These are phyloP conservation scores for Heritiera littoralis DNA, from an alignment of 345 rosid species.

Conservation along the genomic window DNA sequence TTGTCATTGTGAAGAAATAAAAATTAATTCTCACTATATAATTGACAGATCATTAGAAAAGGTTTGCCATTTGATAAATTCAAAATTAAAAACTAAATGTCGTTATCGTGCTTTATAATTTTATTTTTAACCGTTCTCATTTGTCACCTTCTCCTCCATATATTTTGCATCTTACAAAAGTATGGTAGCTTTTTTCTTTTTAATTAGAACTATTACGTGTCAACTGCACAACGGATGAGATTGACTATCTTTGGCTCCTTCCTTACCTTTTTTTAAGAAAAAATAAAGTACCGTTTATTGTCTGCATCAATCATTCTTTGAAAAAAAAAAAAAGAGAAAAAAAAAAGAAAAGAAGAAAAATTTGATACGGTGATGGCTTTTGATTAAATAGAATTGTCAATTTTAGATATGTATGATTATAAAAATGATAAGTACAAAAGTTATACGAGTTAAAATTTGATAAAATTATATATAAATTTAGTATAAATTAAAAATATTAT, in stretches of 20 bases:
- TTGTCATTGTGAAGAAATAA: too few relatives aligned
- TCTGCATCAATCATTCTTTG: constrained; percentile 15
- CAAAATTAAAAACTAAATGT: background rate
- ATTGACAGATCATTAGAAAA: background rate
- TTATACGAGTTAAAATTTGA: too few relatives aligned
- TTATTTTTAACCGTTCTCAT: background rate
- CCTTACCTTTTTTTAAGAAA: background rate
- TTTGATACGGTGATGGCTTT: too few relatives aligned
- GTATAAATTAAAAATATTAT: too few relatives aligned
- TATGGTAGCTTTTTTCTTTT: background rate
- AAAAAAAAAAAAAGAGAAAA: background rate
- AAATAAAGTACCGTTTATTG: constrained; percentile 10
- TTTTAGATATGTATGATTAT: too few relatives aligned
- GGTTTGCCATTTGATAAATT: background rate
- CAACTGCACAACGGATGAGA: background rate
- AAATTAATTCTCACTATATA: too few relatives aligned
- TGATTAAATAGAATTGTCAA: too few relatives aligned
- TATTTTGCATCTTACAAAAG: background rate
- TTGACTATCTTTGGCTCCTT: background rate
- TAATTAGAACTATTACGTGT: background rate
- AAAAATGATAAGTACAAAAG: too few relatives aligned
- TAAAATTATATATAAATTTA: too few relatives aligned
- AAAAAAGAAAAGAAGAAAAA: background rate
- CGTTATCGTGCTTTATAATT: background rate
- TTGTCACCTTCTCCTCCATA: background rate